These are phyloP conservation scores for Backusella parvicylindrica DNA, from an alignment of 192 early-diverging fungal species.

Conservation along the genomic window DNA sequence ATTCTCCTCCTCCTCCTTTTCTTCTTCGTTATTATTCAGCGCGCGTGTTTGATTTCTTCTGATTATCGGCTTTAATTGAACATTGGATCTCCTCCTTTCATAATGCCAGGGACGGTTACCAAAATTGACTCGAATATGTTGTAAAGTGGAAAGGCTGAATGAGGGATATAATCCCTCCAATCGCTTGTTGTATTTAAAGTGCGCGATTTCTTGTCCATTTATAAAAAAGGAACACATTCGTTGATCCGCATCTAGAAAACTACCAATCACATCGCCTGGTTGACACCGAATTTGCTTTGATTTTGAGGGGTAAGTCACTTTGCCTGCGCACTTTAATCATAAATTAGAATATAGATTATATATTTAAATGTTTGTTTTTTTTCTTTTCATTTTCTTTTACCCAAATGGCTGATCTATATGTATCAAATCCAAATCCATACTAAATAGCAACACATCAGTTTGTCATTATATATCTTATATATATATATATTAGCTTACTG, in stretches of 20 bases:
- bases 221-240: constrained; percentile 55
- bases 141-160: constrained; percentile 64
- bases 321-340: constrained; percentile 17
- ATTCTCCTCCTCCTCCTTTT: constrained; percentile 13
- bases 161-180: constrained; percentile 59
- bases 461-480: background rate
- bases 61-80: constrained; percentile 9
- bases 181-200: background rate
- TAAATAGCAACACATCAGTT: background rate
- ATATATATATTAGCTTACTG: constrained; percentile 28
- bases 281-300: constrained; percentile 49
- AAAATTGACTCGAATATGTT: constrained; percentile 70
- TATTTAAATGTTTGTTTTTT: background rate
- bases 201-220: constrained; percentile 63
- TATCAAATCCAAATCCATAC: constrained; percentile 75
- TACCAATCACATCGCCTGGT: constrained; percentile 48
- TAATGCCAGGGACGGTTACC: constrained; percentile 46
- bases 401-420: constrained; percentile 67
- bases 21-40: background rate
- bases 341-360: constrained; percentile 10
- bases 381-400: constrained; percentile 38
- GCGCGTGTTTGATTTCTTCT: background rate
- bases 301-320: constrained; percentile 29
- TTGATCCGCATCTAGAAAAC: constrained; percentile 59
- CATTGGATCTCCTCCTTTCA: constrained; percentile 1